Percentiles rank a stretch among this genome's conserved stretches.
phyloP scores from a whole-genome alignment of 148 eudicot species.

The Vaccinium myrtillus region DNA sequence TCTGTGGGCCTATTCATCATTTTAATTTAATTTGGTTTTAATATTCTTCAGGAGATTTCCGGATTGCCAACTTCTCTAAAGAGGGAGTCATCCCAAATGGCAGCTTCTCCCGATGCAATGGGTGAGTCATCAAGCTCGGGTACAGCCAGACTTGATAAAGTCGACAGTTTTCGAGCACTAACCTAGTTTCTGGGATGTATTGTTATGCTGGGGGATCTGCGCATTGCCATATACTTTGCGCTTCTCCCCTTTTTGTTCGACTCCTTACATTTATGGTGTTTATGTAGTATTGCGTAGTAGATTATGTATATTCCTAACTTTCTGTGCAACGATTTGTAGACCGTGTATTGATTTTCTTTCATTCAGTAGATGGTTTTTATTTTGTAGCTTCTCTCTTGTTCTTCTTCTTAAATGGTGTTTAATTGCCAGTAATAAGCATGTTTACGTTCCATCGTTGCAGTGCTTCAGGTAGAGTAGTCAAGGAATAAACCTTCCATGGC shows the following conservation, averaged over 20 bases:
- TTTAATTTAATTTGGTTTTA: not conserved
- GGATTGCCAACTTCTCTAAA: conserved; percentile 47
- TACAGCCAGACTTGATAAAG: conserved; percentile 43
- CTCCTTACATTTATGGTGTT: not conserved
- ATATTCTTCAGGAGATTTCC: conserved; percentile 40
- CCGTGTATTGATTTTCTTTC: not conserved
- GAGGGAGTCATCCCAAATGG: conserved; percentile 34
- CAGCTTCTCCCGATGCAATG: conserved; percentile 43
- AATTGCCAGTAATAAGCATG: too few relatives aligned
- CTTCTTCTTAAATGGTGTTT: not conserved
- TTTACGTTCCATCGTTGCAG: too few relatives aligned
- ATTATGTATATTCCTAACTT: not conserved
- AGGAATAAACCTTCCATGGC: too few relatives aligned
- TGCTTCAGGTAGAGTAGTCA: too few relatives aligned
- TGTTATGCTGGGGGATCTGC: conserved; percentile 12
- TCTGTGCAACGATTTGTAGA: not conserved
- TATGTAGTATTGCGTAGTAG: not conserved
- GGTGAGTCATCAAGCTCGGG: conserved; percentile 57
- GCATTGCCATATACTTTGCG: too few relatives aligned
- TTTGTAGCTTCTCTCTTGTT: not conserved
- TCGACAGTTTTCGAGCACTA: conserved; percentile 41
- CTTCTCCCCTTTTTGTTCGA: not conserved
- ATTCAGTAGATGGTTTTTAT: not conserved
- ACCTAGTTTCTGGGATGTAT: not conserved
- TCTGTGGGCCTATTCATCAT: not conserved